phyloP scores from a whole-genome alignment of 1,284 basidiomycete genomes.

The Ustilago cynodontis region DNA sequence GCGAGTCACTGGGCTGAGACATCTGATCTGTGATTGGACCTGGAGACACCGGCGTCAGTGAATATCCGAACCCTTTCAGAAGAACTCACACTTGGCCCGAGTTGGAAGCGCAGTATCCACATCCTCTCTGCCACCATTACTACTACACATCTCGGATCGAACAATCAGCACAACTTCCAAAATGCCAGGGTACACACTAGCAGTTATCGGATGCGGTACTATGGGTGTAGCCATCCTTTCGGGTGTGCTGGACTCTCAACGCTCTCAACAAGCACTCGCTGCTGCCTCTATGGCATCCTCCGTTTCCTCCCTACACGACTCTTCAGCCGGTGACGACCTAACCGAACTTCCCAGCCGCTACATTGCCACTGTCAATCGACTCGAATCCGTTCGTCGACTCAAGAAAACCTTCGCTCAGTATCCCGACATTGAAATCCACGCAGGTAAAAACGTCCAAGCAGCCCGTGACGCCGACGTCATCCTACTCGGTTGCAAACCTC shows the following conservation, averaged over 20 bases:
- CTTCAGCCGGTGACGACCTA: constrained; percentile 45
- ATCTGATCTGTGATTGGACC: background rate
- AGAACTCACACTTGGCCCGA: constrained; percentile 10
- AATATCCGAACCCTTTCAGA: constrained; percentile 19
- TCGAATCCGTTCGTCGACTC: constrained; percentile 82
- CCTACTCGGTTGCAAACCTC: constrained; percentile 80
- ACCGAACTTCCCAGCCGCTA: constrained; percentile 80
- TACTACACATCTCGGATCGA: background rate
- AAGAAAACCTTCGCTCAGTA: constrained; percentile 74
- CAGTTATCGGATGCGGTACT: constrained; percentile 80
- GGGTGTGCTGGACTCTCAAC: constrained; percentile 77
- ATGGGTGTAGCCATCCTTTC: constrained; percentile 98
- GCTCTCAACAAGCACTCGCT: constrained; percentile 26
- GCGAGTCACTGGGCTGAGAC: constrained; percentile 10
- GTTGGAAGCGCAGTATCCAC: background rate
- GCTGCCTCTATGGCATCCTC: constrained; percentile 37
- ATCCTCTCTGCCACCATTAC: background rate
- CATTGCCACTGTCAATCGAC: constrained; percentile 86
- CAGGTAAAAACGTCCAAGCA: constrained; percentile 79
- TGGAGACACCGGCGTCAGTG: constrained; percentile 10
- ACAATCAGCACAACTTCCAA: background rate
- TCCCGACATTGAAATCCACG: constrained; percentile 77
- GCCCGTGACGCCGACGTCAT: constrained; percentile 84
- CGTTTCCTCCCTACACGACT: constrained; percentile 36
- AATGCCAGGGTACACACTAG: constrained; percentile 60